Percentiles rank a stretch among this genome's conserved stretches.
phyloP scores from a whole-genome alignment of 768 basidiomycete genomes.

The Tubosaeta sp. region DNA sequence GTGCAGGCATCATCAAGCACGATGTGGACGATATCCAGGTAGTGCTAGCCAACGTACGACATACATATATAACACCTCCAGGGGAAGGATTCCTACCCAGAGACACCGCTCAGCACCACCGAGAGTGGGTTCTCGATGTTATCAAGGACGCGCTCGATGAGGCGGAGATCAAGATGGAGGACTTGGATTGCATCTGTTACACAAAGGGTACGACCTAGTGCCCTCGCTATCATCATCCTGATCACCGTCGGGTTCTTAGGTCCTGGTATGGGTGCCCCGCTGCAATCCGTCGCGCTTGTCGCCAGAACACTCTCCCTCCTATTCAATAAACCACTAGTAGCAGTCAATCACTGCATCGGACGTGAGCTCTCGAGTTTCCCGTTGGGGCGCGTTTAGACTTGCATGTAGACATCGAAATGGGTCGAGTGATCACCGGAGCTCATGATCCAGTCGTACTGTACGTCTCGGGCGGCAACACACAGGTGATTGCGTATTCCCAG shows the following conservation, averaged over 20 bases:
- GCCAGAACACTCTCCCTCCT: constrained; percentile 87
- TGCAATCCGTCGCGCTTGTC: constrained; percentile 92
- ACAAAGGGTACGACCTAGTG: constrained; percentile 75
- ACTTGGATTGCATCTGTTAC: constrained; percentile 93
- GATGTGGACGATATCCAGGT: constrained; percentile 62
- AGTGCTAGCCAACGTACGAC: constrained; percentile 89
- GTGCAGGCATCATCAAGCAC: constrained; percentile 89
- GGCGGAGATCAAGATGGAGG: constrained; percentile 65
- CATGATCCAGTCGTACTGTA: constrained; percentile 96
- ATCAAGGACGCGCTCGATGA: constrained; percentile 70
- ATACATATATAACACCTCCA: constrained; percentile 98
- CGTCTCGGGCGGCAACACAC: constrained; percentile 98
- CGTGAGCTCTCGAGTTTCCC: constrained; percentile 50
- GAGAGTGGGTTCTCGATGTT: constrained; percentile 84
- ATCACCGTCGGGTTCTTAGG: constrained; percentile 43
- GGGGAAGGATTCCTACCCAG: constrained; percentile 96
- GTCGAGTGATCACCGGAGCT: constrained; percentile 89
- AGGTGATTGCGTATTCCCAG: constrained; percentile 97
- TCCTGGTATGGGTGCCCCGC: constrained; percentile 98
- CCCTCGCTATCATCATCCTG: neutral
- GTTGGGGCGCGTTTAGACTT: neutral
- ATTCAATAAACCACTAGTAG: constrained; percentile 87
- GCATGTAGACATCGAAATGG: constrained; percentile 93
- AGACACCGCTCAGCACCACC: constrained; percentile 94
- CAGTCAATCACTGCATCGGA: constrained; percentile 99